These are phyloP conservation scores for Acer saccharum DNA, from an alignment of 345 rosid genomes.

Conservation along the genomic window DNA sequence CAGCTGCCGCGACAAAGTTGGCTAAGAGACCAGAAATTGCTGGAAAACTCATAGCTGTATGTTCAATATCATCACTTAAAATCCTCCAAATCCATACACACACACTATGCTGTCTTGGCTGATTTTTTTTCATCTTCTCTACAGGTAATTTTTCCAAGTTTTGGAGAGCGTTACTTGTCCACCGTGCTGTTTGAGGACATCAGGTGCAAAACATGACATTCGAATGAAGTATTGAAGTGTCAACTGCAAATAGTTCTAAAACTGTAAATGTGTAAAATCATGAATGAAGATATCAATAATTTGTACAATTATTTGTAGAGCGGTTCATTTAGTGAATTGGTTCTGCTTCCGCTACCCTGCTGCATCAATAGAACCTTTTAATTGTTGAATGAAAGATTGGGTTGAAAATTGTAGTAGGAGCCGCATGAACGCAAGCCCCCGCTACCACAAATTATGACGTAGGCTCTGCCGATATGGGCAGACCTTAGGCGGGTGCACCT, in stretches of 20 bases:
- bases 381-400: constrained; percentile 12
- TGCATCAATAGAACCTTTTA: no score
- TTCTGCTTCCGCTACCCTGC: no score
- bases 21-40: constrained; percentile 58
- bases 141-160: constrained; percentile 47
- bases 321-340: no score
- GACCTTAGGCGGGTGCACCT: background rate
- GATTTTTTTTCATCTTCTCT: background rate
- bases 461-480: background rate
- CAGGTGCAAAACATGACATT: constrained; percentile 18
- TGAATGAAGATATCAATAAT: no score
- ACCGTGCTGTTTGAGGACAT: constrained; percentile 27
- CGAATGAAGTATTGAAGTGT: no score
- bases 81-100: no score
- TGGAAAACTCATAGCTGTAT: constrained; percentile 59
- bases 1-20: constrained; percentile 49
- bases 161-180: constrained; percentile 39
- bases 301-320: no score
- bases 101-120: no score
- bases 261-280: no score
- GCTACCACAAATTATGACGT: background rate
- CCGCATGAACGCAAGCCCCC: no score
- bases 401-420: background rate
- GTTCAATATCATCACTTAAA: background rate
- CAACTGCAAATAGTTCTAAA: no score